Evolutionary conservation across 768 basidiomycete genomes (phyloP), one percentile per base, ranked within the genome.

Genomic region (Kondoa subrosea): DNA sequence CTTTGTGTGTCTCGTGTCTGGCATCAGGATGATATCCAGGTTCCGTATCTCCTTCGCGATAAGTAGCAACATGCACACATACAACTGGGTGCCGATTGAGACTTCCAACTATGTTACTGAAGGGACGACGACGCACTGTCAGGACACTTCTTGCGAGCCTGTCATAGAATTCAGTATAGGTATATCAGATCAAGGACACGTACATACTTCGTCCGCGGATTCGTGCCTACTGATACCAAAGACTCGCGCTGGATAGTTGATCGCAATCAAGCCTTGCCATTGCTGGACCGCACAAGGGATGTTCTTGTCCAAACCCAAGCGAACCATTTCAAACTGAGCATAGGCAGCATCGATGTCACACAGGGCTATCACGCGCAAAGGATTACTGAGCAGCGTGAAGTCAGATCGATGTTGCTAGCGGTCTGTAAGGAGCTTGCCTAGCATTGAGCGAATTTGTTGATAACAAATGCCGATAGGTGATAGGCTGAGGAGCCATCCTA

Each of bases 141-240:
- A 0, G 93, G 92, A 76, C 92, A 97, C 71, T 84, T 83, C 77
- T 87, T 85, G 78, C 85, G 81, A 4, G 93, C 89, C 34, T 74
- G 64, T 21, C 4, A 16, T 21, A 26, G 27, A 33, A 26, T n/a
- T n/a, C n/a, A n/a, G n/a, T n/a, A n/a, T n/a, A n/a, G n/a, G n/a
- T n/a, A n/a, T n/a, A n/a, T 58, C 17, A 56, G 34, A 40, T 26
- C 1, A 60, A 21, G 4, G 68, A 73, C 31, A 67, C 70, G 67
- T 71, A 71, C 17, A 69, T 66, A 64, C 3, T n/a, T 68, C 56
- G 66, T 72, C 34, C 68, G 85, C 79, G 75, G 85, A 86, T 77
- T 86, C 87, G 84, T 90, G 88, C 59, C 93, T 80, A n/a, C 89
- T 88, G 73, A 99, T 92, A 2, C 92, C 93, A 75, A 83, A 96